phyloP scores from a whole-genome alignment of 139 green algal species.

The Micractinium conductrix region DNA sequence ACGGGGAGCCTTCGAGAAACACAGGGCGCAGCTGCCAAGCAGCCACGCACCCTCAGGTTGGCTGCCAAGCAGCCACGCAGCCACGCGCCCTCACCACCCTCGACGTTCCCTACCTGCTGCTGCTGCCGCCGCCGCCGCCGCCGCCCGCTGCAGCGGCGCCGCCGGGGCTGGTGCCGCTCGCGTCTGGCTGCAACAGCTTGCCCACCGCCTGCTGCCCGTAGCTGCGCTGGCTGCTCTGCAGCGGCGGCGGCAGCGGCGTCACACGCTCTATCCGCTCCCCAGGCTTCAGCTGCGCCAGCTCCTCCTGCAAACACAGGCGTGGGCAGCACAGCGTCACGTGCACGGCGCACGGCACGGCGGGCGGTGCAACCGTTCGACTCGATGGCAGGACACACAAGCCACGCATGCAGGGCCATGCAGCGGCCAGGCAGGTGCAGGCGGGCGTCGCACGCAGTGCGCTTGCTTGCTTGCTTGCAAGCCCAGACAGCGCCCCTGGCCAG shows the following conservation, averaged over 20 bases:
- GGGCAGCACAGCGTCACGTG: neutral
- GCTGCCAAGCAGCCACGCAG: too few species aligned
- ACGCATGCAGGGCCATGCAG: too few species aligned
- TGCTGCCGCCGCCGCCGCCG: neutral
- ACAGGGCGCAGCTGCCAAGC: neutral
- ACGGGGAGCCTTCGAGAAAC: too few species aligned
- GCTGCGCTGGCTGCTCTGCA: conserved; percentile 13
- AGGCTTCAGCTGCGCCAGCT: conserved; percentile 46
- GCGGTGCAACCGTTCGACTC: too few species aligned
- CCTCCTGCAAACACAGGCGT: conserved; percentile 26
- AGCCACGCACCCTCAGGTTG: too few species aligned
- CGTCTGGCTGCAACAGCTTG: conserved; percentile 12
- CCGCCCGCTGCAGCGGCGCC: neutral
- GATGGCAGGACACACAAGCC: too few species aligned
- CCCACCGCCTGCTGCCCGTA: conserved; percentile 55
- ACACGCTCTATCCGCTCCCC: conserved; percentile 62
- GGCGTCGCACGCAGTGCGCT: too few species aligned
- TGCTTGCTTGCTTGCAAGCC: too few species aligned
- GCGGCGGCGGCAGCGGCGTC: conserved; percentile 49
- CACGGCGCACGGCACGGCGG: neutral
- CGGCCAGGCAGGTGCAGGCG: too few species aligned
- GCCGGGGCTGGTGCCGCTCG: neutral
- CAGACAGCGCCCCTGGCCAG: too few species aligned
- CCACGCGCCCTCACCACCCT: too few species aligned
- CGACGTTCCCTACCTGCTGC: too few species aligned